A percentile compares a stretch with the other conserved stretches of the same genome.
Conservation (phyloP, 495 filamentous ascomycete species). For the Annulohypoxylon moriforme region DNA sequence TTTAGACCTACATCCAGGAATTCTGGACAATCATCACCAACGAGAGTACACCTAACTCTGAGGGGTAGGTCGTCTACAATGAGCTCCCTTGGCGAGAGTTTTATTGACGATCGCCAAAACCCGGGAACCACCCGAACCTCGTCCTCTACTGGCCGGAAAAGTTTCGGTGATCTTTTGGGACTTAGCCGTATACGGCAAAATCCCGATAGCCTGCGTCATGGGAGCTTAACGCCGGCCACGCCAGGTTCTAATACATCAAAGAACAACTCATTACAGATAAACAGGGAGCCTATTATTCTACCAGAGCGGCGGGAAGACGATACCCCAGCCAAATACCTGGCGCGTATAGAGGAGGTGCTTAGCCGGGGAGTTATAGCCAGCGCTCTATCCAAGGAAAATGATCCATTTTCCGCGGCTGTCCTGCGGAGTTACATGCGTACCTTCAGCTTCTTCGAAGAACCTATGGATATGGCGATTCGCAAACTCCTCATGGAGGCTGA, state of each 20-base stretch:
- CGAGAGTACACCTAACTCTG: conserved; percentile 62
- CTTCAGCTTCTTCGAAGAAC: conserved; percentile 94
- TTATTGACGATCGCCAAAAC: conserved; percentile 67
- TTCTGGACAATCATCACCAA: conserved; percentile 80
- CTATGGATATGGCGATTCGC: conserved; percentile 95
- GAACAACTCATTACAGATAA: conserved; percentile 75
- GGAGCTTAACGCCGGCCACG: conserved; percentile 71
- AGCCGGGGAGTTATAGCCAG: conserved; percentile 83
- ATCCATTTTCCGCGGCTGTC: conserved; percentile 83
- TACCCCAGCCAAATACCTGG: conserved; percentile 88
- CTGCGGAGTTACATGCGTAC: conserved; percentile 93
- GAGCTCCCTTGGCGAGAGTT: conserved; percentile 75
- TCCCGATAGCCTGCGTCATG: conserved; percentile 72
- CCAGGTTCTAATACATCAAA: conserved; percentile 74
- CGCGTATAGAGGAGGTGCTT: conserved; percentile 80
- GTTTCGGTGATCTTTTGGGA: conserved; percentile 87
- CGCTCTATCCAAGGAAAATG: conserved; percentile 81
- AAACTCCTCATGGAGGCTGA: conserved; percentile 98
- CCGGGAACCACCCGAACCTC: conserved; percentile 75
- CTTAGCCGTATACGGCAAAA: conserved; percentile 81
- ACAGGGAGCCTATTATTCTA: conserved; percentile 69
- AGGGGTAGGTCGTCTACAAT: conserved; percentile 90
- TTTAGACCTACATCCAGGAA: conserved; percentile 73
- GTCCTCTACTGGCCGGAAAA: conserved; percentile 86
- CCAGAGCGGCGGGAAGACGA: conserved; percentile 89